Conservation (phyloP, 2,329 filamentous ascomycete species). For the Aspergillus brasiliensis region DNA sequence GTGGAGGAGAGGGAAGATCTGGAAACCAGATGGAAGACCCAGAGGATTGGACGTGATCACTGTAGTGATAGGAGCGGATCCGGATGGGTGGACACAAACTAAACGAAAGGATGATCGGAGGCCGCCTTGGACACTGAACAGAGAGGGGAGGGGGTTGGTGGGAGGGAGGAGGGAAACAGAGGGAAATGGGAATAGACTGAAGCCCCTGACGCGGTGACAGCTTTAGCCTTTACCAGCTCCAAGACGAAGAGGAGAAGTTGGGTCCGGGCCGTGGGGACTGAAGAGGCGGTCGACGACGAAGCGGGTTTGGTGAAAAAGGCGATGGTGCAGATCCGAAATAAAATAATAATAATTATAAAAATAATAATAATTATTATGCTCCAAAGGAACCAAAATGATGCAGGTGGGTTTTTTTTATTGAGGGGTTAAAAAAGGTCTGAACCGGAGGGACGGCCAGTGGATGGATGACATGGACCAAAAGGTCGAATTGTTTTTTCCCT, state of each 20-base stretch:
- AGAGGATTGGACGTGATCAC: conserved; percentile 32
- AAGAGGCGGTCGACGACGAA: conserved; percentile 30
- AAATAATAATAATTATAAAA: conserved; percentile 12
- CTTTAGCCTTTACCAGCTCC: conserved; percentile 31
- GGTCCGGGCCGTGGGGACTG: conserved; percentile 30
- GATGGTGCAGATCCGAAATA: conserved; percentile 27
- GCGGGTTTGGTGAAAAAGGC: conserved; percentile 17
- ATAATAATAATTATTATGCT: conserved; percentile 15
- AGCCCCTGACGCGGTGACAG: conserved; percentile 43
- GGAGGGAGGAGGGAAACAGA: conserved; percentile 5
- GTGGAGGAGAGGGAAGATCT: conserved; percentile 29
- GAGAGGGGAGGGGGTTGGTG: too few relatives aligned
- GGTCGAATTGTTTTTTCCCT: background rate
- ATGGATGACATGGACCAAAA: conserved; percentile 16
- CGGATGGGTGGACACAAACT: conserved; percentile 35
- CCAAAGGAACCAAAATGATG: conserved; percentile 13
- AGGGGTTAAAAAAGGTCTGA: conserved; percentile 18
- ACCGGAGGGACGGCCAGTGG: conserved; percentile 14
- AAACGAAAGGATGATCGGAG: conserved; percentile 27
- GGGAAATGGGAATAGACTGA: conserved; percentile 9
- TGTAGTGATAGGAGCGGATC: conserved; percentile 41
- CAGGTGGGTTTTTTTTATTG: conserved; percentile 23
- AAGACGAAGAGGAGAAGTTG: conserved; percentile 24
- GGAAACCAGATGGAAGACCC: conserved; percentile 33
- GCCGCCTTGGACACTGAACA: conserved; percentile 17